These are phyloP conservation scores for Chaetomium tenue DNA, from an alignment of 495 filamentous ascomycete species.

Conservation along the genomic window DNA sequence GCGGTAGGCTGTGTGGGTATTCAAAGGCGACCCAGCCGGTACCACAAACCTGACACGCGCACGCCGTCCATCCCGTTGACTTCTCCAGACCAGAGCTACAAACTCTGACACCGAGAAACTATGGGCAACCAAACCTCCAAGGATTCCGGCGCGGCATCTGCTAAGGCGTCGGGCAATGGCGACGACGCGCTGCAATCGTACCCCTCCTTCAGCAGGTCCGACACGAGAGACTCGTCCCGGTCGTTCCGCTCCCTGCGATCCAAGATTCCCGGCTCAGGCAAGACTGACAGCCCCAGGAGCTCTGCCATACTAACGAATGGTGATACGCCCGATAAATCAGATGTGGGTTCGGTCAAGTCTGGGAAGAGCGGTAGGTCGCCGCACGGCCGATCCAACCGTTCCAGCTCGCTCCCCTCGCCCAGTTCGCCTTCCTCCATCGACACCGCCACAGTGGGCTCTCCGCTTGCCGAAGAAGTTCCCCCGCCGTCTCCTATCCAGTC, in stretches of 20 bases:
- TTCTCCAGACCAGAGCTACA: slow-evolving; percentile 33
- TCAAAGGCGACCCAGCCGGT: slow-evolving; percentile 36
- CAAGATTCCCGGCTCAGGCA: slow-evolving; percentile 59
- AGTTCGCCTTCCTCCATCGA: slow-evolving; percentile 44
- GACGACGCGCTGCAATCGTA: slow-evolving; percentile 64
- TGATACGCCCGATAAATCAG: slow-evolving; percentile 66
- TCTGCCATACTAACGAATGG: slow-evolving; percentile 64
- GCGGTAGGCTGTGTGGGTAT: slow-evolving; percentile 47
- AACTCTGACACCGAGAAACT: slow-evolving; percentile 36
- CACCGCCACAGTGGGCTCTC: slow-evolving; percentile 33
- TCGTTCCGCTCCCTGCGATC: slow-evolving; percentile 75
- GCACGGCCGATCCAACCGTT: slow-evolving; percentile 41
- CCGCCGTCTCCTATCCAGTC: slow-evolving; percentile 90
- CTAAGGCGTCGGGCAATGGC: slow-evolving; percentile 40
- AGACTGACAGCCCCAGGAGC: slow-evolving; percentile 74
- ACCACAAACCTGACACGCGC: slow-evolving; percentile 43
- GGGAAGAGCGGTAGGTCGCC: slow-evolving; percentile 55
- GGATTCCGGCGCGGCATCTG: slow-evolving; percentile 50
- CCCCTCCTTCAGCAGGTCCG: slow-evolving; percentile 88
- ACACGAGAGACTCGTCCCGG: slow-evolving; percentile 90
- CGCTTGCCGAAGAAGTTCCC: slow-evolving; percentile 59
- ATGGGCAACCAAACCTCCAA: slow-evolving; percentile 97
- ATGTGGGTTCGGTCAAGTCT: slow-evolving; percentile 70
- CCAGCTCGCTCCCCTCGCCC: slow-evolving; percentile 45
- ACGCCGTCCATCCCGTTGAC: slow-evolving; percentile 40